phyloP scores from a whole-genome alignment of 148 eudicot genomes.

The Vaccinium macrocarpon region DNA sequence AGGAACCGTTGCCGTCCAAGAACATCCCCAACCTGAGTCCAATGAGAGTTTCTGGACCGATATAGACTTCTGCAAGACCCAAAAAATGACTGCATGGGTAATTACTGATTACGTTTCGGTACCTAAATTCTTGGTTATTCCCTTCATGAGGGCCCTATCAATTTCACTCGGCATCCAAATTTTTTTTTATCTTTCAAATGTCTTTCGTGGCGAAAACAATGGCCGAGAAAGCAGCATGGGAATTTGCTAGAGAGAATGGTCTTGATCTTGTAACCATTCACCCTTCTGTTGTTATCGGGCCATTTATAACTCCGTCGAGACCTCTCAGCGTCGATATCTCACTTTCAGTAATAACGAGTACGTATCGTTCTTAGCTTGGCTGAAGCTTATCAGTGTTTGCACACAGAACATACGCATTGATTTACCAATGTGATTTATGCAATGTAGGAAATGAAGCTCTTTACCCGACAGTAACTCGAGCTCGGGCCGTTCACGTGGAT shows the following conservation, averaged over 20 bases:
- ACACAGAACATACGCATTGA: background rate
- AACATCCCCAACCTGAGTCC: constrained; percentile 19
- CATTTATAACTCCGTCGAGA: constrained; percentile 10
- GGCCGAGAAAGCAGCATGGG: constrained; percentile 30
- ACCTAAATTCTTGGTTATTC: background rate
- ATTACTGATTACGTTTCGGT: background rate
- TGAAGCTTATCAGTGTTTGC: background rate
- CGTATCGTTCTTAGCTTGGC: background rate
- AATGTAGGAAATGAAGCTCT: constrained; percentile 20
- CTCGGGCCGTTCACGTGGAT: constrained; percentile 19
- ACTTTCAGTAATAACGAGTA: constrained; percentile 26
- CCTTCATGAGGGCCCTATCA: background rate
- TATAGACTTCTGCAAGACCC: constrained; percentile 18
- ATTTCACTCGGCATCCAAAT: background rate
- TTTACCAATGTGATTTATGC: background rate
- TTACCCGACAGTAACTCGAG: constrained; percentile 15
- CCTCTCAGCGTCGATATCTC: constrained; percentile 17
- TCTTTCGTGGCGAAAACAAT: constrained; percentile 27
- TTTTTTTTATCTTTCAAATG: constrained; percentile 11
- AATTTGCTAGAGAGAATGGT: constrained; percentile 26
- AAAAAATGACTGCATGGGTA: constrained; percentile 28
- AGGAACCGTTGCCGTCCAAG: constrained; percentile 16
- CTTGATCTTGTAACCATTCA: constrained; percentile 27
- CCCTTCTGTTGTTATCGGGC: constrained; percentile 25
- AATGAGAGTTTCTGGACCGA: constrained; percentile 30